Evolutionary conservation across 139 green algal genomes (phyloP).

Genomic region (Penium margaritaceum): DNA sequence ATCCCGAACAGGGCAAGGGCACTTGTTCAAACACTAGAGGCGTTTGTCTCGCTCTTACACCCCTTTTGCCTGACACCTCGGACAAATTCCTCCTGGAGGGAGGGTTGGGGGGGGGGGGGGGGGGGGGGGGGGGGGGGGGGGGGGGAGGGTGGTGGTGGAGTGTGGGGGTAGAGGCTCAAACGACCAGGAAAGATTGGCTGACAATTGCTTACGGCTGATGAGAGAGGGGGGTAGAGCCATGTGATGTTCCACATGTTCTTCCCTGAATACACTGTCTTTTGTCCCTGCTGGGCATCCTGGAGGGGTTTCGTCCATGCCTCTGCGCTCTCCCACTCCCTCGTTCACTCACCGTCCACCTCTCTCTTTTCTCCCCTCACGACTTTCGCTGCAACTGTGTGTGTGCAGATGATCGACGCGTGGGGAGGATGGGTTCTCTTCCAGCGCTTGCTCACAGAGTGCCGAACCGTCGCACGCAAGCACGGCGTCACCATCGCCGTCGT

Average conservation of each 20-base stretch:
- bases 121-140: too few relatives aligned
- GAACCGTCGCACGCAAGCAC: constrained; percentile 26
- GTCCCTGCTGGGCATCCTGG: too few relatives aligned
- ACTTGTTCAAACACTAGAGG: too few relatives aligned
- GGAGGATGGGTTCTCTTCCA: constrained; percentile 43
- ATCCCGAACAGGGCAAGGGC: too few relatives aligned
- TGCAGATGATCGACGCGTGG: constrained; percentile 43
- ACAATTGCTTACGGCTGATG: too few relatives aligned
- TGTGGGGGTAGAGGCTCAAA: too few relatives aligned
- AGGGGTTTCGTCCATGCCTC: not conserved
- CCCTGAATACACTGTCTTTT: too few relatives aligned
- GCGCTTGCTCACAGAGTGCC: constrained; percentile 30
- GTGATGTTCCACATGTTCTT: too few relatives aligned
- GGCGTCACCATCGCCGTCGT: constrained; percentile 26
- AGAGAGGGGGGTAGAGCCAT: not conserved
- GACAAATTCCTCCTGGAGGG: not conserved
- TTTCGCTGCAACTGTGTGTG: not conserved
- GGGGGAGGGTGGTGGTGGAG: too few relatives aligned
- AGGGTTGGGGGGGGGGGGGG: not conserved
- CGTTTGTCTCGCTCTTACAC: too few relatives aligned
- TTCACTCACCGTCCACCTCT: not conserved
- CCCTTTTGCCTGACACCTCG: too few relatives aligned
- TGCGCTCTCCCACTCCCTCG: not conserved
- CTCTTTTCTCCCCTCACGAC: not conserved
- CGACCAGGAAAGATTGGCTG: too few relatives aligned